A percentile compares a stretch with the other conserved stretches of the same genome.
phyloP scores from a whole-genome alignment of 169 alveolate species.

The Plasmodium inui region DNA sequence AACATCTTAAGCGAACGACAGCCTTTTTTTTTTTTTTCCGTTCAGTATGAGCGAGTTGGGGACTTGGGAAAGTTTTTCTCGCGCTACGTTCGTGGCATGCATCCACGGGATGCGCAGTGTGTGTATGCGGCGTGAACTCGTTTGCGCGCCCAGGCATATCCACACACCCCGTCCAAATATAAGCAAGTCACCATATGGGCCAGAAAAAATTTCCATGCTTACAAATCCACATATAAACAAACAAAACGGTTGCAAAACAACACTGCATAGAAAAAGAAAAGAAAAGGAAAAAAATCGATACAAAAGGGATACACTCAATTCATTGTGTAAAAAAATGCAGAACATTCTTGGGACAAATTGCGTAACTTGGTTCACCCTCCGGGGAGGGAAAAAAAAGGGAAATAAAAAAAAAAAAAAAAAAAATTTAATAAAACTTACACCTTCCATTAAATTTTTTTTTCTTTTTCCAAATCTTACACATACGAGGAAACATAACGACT shows the following conservation, averaged over 20 bases:
- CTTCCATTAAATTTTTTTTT: neutral
- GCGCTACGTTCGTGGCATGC: neutral
- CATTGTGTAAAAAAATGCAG: neutral
- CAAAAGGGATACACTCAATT: neutral
- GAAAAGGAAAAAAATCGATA: too few species aligned
- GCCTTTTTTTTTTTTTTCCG: neutral
- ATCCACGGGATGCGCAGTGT: neutral
- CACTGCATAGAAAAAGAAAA: neutral
- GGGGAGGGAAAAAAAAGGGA: neutral
- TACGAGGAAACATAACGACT: neutral
- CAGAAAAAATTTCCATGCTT: neutral
- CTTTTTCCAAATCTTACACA: neutral
- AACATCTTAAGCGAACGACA: neutral
- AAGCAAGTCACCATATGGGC: neutral
- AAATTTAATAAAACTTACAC: neutral
- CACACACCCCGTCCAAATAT: neutral
- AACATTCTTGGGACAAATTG: neutral
- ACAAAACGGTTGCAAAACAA: neutral
- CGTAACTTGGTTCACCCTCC: neutral
- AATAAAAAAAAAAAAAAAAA: neutral
- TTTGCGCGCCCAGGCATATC: neutral
- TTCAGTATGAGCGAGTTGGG: neutral
- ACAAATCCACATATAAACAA: neutral
- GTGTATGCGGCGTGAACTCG: neutral
- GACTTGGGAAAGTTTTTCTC: neutral